Conservation (phyloP, 495 filamentous ascomycete genomes). For the Xylaria nigripes region DNA sequence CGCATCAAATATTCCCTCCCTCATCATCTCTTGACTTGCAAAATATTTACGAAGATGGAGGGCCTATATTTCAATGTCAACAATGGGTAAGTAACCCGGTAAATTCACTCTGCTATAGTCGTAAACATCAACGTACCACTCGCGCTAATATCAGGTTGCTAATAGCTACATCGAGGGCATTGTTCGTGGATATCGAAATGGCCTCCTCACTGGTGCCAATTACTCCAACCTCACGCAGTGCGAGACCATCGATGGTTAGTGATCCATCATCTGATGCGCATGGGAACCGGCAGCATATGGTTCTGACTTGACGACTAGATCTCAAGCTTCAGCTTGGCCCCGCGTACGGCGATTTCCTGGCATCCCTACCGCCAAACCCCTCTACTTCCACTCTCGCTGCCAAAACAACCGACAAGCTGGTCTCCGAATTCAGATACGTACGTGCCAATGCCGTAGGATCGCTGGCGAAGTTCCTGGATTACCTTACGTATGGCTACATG, state of each 20-base stretch:
- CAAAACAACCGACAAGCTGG: slow-evolving; percentile 95
- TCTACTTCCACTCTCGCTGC: slow-evolving; percentile 91
- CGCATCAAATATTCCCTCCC: slow-evolving; percentile 24
- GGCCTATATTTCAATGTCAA: slow-evolving; percentile 94
- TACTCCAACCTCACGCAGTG: slow-evolving; percentile 97
- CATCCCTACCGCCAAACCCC: slow-evolving; percentile 87
- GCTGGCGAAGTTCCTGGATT: slow-evolving; percentile 89
- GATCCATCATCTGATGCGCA: not conserved
- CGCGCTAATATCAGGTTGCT: slow-evolving; percentile 21
- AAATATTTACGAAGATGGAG: slow-evolving; percentile 58
- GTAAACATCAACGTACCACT: not conserved
- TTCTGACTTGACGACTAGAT: slow-evolving; percentile 48
- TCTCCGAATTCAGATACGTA: slow-evolving; percentile 93
- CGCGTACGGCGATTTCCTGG: slow-evolving; percentile 95
- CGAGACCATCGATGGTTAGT: slow-evolving; percentile 91
- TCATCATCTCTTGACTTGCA: slow-evolving; percentile 18
- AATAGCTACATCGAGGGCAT: slow-evolving; percentile 89
- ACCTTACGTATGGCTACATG: slow-evolving; percentile 98
- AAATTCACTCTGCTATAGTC: not conserved
- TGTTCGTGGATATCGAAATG: slow-evolving; percentile 92
- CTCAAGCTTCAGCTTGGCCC: slow-evolving; percentile 95
- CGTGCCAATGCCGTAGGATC: slow-evolving; percentile 85
- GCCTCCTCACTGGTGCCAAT: slow-evolving; percentile 79
- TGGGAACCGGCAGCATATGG: not conserved
- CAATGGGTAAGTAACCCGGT: slow-evolving; percentile 57